A percentile compares a stretch with the other conserved stretches of the same genome.
Evolutionary conservation across 2,329 filamentous ascomycete genomes (phyloP).

Genomic region (Blastomyces silverae): DNA sequence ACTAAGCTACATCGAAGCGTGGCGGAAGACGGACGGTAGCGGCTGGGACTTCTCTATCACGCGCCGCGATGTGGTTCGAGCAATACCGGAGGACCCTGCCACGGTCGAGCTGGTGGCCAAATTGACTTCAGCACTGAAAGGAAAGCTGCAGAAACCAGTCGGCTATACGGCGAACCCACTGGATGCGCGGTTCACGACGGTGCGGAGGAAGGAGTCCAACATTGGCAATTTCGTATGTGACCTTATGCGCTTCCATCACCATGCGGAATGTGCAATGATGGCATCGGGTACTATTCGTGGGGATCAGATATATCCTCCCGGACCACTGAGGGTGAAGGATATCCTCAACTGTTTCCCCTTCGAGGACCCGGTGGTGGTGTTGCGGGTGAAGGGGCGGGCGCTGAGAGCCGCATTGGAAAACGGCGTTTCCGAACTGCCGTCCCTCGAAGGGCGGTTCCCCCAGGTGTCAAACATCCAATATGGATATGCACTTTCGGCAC

Average conservation of each 20-base stretch:
- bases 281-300: conserved; percentile 78
- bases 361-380: conserved; percentile 77
- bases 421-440: conserved; percentile 69
- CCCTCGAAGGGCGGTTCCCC: conserved; percentile 75
- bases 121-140: conserved; percentile 64
- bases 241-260: conserved; percentile 77
- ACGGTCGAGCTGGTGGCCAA: conserved; percentile 59
- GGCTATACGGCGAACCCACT: conserved; percentile 77
- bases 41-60: conserved; percentile 75
- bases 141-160: conserved; percentile 72
- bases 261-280: conserved; percentile 76
- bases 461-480: conserved; percentile 81
- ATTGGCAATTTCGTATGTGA: conserved; percentile 88
- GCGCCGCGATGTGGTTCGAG: conserved; percentile 64
- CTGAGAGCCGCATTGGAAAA: conserved; percentile 80
- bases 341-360: conserved; percentile 89
- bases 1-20: conserved; percentile 76
- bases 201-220: conserved; percentile 71
- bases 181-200: conserved; percentile 79
- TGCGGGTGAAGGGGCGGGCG: conserved; percentile 63
- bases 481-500: conserved; percentile 59
- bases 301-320: conserved; percentile 80
- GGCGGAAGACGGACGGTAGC: conserved; percentile 46
- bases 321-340: conserved; percentile 68
- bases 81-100: conserved; percentile 56